Base-by-base conservation (phyloP, 345 rosid species). In the Rhizophora apiculata region DNA sequence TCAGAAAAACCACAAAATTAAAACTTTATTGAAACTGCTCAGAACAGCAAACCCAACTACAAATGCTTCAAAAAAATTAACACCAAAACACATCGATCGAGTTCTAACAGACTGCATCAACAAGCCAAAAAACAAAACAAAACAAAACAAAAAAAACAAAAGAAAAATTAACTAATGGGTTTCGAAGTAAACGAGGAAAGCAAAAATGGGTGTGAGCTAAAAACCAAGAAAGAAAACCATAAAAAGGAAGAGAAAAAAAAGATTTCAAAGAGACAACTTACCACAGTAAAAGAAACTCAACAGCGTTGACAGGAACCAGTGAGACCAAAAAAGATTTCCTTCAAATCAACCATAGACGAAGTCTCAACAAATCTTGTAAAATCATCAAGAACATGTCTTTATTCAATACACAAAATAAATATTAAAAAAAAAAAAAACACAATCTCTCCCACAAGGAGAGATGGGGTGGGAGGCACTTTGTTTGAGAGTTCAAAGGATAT, bases 71-170 rank as follows among this genome's bases (percentile, higher is more conserved):
- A 61, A 49, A 48, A 72, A 62, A 34, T 31, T 68, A 73, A 78
- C 65, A 53, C 57, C 55, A 6, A 34, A 34, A 34, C 54, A 72
- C 69, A 76, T 82, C 76, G 83, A 85, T 82, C 85, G 68, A 85
- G 70, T 68, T 83, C 66, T 60, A 73, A 76, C 7, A 51, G 58
- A 39, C 78, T 34, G 71, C 68, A 79, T 78, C 81, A 70, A 68
- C 64, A 69, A 34, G 37, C 37, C 37, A 34, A 34, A 7, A 34
- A 7, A 1, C 7, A 7, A 34, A 34, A 34, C 37, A 34, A 78
- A 77, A 72, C 76, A 21, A 24, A 24, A 24, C 24, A 24, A 24
- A 24, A 26, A 63, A 60, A 63, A 60, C 60, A 62, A 62, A 53
- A 63, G 61, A 62, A 56, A 13, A 26, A 13, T 13, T 0, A 11